Evolutionary conservation across 257 asterid species (phyloP), one percentile per base, ranked within the genome.

Genomic region (Salvia splendens): DNA sequence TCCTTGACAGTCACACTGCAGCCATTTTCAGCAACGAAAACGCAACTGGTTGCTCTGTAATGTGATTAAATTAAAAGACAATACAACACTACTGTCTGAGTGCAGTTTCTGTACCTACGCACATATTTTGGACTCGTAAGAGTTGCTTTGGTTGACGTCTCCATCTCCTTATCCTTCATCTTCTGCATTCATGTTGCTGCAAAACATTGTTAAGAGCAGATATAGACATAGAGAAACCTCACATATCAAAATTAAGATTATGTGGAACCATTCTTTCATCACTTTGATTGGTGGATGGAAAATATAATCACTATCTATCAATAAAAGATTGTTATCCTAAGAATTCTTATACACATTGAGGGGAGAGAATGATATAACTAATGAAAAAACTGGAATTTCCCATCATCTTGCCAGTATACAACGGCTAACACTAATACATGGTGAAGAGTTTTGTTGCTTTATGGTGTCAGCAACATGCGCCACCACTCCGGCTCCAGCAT

Each of bases 401-500:
- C 35, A 20, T 52, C 59, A 53, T 11, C 10, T 28, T 41, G 55
- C 41, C 20, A 58, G 54, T 43, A n/a, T 51, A 49, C 10, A 47
- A 67, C 80, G 68, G 67, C 73, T 70, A 61, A 83, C 82, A 50
- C 77, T 71, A 49, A 78, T 50, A 40, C 42, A 73, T 35, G 82
- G 16, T 15, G 86, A 58, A 46, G 84, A 48, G 38, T 73, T 89
- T 12, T 72, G 85, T 69, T 81, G 93, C 75, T 81, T 86, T 66
- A 93, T 85, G 78, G 81, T 69, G 63, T 93, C 95, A 6, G 95
- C 95, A 67, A 84, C 97, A 73, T 93, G 97, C 36, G 86, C 83
- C 14, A 93, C 82, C 40, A 93, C 96, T 54, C 89, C 97, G 5
- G 89, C 87, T 65, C 99, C 99, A 4, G 95, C 92, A 50, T 86